phyloP scores from a whole-genome alignment of 495 filamentous ascomycete species.

The Articulospora tetracladia region DNA sequence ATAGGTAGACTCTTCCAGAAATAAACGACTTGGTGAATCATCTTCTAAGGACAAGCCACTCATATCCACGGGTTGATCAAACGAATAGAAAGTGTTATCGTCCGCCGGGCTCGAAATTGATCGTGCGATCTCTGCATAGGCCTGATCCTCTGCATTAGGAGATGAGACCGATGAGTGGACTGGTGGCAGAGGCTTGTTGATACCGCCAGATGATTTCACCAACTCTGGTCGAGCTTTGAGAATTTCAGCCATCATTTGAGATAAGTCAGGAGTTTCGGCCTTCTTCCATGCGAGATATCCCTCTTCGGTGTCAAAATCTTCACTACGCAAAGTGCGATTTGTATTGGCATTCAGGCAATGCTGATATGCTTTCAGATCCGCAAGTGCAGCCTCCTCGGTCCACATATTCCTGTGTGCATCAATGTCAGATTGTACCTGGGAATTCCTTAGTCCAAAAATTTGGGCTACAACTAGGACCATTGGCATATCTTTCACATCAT shows the following conservation, averaged over 20 bases:
- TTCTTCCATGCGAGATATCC: conserved; percentile 89
- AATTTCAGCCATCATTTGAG: conserved; percentile 89
- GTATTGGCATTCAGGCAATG: conserved; percentile 75
- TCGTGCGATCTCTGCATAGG: conserved; percentile 57
- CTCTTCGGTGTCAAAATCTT: conserved; percentile 90
- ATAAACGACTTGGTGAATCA: conserved; percentile 24
- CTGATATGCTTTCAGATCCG: conserved; percentile 91
- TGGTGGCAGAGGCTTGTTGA: conserved; percentile 41
- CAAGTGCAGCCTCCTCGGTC: conserved; percentile 88
- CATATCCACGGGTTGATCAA: conserved; percentile 78
- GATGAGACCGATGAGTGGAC: conserved; percentile 32
- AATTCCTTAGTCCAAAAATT: conserved; percentile 74
- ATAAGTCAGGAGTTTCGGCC: conserved; percentile 73
- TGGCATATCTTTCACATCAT: conserved; percentile 95
- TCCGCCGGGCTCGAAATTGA: conserved; percentile 34
- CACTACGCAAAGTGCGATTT: conserved; percentile 67
- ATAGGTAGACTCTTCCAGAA: conserved; percentile 55
- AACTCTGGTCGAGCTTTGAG: conserved; percentile 83
- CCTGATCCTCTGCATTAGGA: conserved; percentile 40
- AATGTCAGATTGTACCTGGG: conserved; percentile 80
- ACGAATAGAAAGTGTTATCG: conserved; percentile 47
- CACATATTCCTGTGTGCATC: conserved; percentile 73
- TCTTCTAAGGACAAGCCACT: conserved; percentile 65
- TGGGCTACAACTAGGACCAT: conserved; percentile 81
- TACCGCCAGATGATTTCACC: conserved; percentile 48